Percentiles rank a stretch among this genome's conserved stretches.
Conservation (phyloP, 2,329 filamentous ascomycete genomes). For the Pestalotiopsis sp. region DNA sequence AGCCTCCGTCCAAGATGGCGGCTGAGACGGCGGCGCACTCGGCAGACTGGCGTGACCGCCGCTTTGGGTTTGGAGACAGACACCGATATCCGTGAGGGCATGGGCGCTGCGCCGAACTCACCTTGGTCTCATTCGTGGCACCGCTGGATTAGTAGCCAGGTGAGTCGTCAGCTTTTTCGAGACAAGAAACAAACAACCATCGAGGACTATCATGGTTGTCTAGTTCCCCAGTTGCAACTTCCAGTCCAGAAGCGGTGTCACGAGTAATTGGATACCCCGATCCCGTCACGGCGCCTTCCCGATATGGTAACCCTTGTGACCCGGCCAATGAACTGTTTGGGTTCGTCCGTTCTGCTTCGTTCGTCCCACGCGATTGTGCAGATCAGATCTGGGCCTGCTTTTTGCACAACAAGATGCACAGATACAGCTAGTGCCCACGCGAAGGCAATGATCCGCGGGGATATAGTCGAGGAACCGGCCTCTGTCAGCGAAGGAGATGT, state of each 20-base stretch:
- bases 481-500: neutral
- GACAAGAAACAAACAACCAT: neutral
- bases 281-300: neutral
- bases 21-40: neutral
- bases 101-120: neutral
- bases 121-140: neutral
- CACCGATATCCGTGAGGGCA: neutral
- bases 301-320: neutral
- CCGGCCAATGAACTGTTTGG: neutral
- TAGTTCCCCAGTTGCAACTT: too few species aligned
- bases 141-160: neutral
- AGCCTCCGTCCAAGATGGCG: neutral
- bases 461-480: neutral
- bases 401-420: neutral
- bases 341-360: neutral
- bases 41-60: neutral
- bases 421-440: neutral
- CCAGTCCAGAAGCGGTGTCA: too few species aligned
- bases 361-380: neutral
- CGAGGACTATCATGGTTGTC: too few species aligned
- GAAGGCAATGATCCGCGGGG: slow-evolving; percentile 2
- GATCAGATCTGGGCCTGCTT: neutral
- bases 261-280: neutral
- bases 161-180: neutral
- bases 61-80: neutral